Base-by-base conservation (phyloP, 306 rosid genomes). In the Acacia acuminata region DNA sequence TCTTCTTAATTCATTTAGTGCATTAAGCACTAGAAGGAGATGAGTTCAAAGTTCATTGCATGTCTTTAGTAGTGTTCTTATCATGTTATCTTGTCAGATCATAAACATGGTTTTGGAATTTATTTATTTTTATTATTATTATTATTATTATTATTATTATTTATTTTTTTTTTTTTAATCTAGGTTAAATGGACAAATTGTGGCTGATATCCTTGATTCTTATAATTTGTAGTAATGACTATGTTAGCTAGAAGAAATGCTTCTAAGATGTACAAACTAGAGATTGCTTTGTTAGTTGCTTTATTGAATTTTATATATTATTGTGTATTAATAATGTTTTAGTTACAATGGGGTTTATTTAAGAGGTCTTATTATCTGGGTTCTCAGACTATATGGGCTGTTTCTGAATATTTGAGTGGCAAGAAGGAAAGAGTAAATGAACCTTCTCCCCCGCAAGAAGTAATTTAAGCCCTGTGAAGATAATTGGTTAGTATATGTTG, bases 21-120 rank as follows among this genome's bases (percentile, higher is more conserved):
- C 91, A 79, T 85, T 92, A 50, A 93, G 87, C 90, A 94, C 97
- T 81, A 87, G 83, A 72, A 89, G 98, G 85, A 88, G 92, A 92
- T 85, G 80, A 91, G 97, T 89, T 89, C 74, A 42, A 43, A 56
- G 43, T 80, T 84, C 65, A 40, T 70, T 51, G 48, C 64, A 43
- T 83, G 25, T 75, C 72, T 75, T 75, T 67, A 53, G 36, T 66
- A 16, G 50, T 53, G 22, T 83, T 79, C 17, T 10, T 79, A n/a
- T 55, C 50, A 51, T 24, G 14, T 8, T 74, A 64, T 42, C 58
- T 66, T 68, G 42, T 60, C 77, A 5, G 14, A 48, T 7, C 10
- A 68, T 12, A 34, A 50, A 53, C 73, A 74, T 77, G 78, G 40
- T 76, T 73, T 84, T 27, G 20, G 42, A 63, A 10, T 74, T 3